These are phyloP conservation scores for Mycena vulgaris DNA, from an alignment of 768 basidiomycete genomes.

Conservation along the genomic window DNA sequence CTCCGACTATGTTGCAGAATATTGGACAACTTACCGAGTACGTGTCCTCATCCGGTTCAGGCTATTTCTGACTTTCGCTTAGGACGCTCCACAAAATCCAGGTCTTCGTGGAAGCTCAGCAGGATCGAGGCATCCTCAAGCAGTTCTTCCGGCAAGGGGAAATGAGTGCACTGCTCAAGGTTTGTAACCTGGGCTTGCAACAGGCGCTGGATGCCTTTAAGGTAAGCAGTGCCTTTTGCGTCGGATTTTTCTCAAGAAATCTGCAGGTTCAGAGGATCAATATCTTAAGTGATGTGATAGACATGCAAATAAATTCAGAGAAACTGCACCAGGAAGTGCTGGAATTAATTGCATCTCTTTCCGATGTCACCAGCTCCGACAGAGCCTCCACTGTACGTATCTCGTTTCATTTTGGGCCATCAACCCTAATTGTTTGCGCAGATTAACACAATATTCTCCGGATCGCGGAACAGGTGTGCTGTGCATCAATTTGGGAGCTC, in stretches of 20 bases:
- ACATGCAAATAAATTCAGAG: no score
- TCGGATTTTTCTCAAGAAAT: not conserved
- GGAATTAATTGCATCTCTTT: no score
- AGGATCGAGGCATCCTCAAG: not conserved
- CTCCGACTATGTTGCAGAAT: not conserved
- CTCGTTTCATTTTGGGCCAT: no score
- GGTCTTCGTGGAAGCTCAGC: not conserved
- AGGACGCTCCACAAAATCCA: conserved; percentile 1
- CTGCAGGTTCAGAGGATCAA: not conserved
- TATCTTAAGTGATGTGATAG: not conserved
- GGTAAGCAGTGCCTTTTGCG: not conserved
- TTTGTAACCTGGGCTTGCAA: not conserved
- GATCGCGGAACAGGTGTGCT: no score
- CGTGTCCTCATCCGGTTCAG: no score
- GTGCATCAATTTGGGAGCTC: no score
- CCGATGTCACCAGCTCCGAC: no score
- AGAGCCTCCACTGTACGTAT: no score
- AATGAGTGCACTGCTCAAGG: not conserved
- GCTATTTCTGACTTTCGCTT: not conserved
- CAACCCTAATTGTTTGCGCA: no score
- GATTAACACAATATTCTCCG: no score
- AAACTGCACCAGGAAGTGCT: no score
- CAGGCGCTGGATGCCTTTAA: not conserved
- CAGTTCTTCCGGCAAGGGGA: not conserved
- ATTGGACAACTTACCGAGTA: not conserved